These are phyloP conservation scores for Dryas alaskensis DNA, from an alignment of 306 rosid species.

Conservation along the genomic window DNA sequence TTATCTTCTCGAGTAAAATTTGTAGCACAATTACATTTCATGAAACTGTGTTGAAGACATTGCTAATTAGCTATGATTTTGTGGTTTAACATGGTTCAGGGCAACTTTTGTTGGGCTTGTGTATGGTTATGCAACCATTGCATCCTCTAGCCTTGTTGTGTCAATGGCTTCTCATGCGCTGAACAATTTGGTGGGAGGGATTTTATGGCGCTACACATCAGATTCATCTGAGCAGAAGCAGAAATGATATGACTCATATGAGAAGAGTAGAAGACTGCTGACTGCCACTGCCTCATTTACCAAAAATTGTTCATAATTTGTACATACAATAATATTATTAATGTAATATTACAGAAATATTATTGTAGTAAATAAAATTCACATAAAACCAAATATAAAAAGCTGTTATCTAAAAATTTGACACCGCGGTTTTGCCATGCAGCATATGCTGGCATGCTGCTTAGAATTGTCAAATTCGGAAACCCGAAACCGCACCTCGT, in stretches of 20 bases:
- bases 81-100: constrained; percentile 45
- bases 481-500: too few relatives aligned
- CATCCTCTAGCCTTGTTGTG: constrained; percentile 70
- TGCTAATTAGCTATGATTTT: neutral
- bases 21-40: neutral
- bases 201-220: constrained; percentile 66
- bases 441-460: too few relatives aligned
- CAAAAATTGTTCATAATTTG: neutral
- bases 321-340: too few relatives aligned
- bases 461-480: too few relatives aligned
- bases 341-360: too few relatives aligned
- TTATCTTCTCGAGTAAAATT: constrained; percentile 23
- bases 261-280: neutral
- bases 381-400: too few relatives aligned
- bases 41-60: neutral
- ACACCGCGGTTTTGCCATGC: too few relatives aligned
- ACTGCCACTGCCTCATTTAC: neutral
- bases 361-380: too few relatives aligned
- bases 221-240: constrained; percentile 23
- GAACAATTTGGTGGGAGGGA: constrained; percentile 81
- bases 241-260: neutral
- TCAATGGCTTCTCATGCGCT: constrained; percentile 87
- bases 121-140: constrained; percentile 78
- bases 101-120: constrained; percentile 88
- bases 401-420: too few relatives aligned